Evolutionary conservation across 208 protist genomes (phyloP), one percentile per base, ranked within the genome.

Genomic region (Blastocrithidia nonstop): DNA sequence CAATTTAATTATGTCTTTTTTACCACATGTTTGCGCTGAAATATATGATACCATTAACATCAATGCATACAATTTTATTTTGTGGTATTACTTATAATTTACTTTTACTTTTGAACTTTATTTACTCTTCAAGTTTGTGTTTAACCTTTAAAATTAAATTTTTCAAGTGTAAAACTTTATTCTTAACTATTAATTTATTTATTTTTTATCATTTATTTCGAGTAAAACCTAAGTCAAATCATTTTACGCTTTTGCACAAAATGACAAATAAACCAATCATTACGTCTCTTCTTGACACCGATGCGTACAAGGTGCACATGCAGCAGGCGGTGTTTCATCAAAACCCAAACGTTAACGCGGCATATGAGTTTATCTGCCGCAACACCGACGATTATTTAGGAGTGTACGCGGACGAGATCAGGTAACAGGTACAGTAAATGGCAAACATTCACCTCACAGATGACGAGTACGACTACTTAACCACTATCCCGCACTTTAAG

Each of bases 241-340:
- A n/a, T n/a, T n/a, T n/a, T n/a, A n/a, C n/a, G n/a, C n/a, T n/a
- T n/a, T n/a, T n/a, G n/a, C n/a, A n/a, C n/a, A n/a, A n/a, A n/a
- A n/a, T n/a, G n/a, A n/a, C 41, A 17, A 8, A 0, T 32, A 24
- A 17, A n/a, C 76, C 77, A 0, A 80, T 91, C 36, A 83, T 91
- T 41, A 73, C 58, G 22, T 84, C 82, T 32, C 56, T 91, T 25
- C 51, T 91, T 31, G 82, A 91, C 63, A 91, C 82, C 15, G 82
- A 91, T 57, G 77, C 75, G 24, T 91, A 91, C 60, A 91, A 91
- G 49, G 51, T 91, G 41, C 77, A 91, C 61, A 91, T 91, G 82
- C 82, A 91, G 47, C 82, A 91, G 48, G 82, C 77, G 7, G 74
- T 91, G 4, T 80, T 85, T 44, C 82, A 87, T 49, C 45, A 81